Evolutionary conservation across 306 rosid genomes (phyloP), one percentile per base, ranked within the genome.

Genomic region (Astragalus glycyphyllos): DNA sequence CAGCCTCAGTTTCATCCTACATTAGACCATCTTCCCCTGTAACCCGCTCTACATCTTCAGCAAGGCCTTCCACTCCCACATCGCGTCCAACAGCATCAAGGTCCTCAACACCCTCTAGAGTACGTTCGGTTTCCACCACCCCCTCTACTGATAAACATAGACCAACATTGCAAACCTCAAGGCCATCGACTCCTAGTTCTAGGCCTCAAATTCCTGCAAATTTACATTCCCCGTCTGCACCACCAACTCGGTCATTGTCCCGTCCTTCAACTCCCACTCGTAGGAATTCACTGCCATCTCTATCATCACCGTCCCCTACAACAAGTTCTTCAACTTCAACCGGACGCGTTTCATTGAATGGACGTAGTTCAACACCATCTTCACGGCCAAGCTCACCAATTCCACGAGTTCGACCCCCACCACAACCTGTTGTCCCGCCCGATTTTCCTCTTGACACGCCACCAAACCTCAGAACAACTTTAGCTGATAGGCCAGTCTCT

Each of bases 1-100:
- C 99, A n/a, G 88, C 87, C 71, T 94, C 99, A n/a, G 92, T 94
- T 66, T 86, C 99, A 50, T 94, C 99, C 65, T 94, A 89, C 78
- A 83, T 82, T 7, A 75, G 99, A 79, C 90, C 99, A 35, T 84
- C 99, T 31, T 94, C 99, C 58, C 97, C 99, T 1, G 40, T 74
- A 55, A 75, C 88, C 65, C 96, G 92, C 65, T 77, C 89, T 26
- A 58, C 94, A 42, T 78, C 96, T 16, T 38, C 82, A 0, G 66
- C 89, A 35, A 89, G 92, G 72, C 91, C 99, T 68, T 89, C 96
- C 63, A 91, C 97, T 73, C 92, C 99, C 65, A 81, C 96, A 12
- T 82, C 94, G 17, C 97, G 96, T 49, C 12, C 84, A 40, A 47
- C 86, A 46, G 79, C 85, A 8, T 86, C 92, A 3, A 82, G 99